Percentiles rank a stretch among this genome's conserved stretches.
Conservation (phyloP, 768 basidiomycete genomes). For the Naganishia randhawae region DNA sequence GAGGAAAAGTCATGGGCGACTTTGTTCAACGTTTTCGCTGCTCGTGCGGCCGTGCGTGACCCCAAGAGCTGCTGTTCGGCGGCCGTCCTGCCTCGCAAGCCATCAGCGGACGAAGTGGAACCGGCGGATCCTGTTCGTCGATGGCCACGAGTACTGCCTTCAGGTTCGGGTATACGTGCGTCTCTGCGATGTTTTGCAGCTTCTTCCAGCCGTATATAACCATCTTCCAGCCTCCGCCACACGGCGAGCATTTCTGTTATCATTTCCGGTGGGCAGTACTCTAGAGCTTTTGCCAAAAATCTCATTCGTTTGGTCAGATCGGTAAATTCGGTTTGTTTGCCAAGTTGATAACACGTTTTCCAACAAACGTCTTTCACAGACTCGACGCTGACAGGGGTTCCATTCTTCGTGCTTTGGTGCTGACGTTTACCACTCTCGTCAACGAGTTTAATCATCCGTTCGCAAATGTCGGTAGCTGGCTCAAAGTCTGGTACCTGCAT, state of each 20-base stretch:
- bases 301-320: constrained; percentile 65
- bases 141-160: constrained; percentile 1
- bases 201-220: constrained; percentile 35
- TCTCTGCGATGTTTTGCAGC: constrained; percentile 54
- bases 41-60: constrained; percentile 42
- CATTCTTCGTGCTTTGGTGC: not conserved
- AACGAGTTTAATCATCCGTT: constrained; percentile 57
- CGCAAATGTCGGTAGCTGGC: constrained; percentile 67
- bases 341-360: constrained; percentile 84
- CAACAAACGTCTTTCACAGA: constrained; percentile 68
- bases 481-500: constrained; percentile 74
- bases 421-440: constrained; percentile 51
- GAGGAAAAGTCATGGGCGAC: constrained; percentile 24
- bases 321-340: constrained; percentile 70
- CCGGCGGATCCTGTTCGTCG: constrained; percentile 5
- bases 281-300: constrained; percentile 74
- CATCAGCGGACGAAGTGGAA: constrained; percentile 10
- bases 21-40: constrained; percentile 38
- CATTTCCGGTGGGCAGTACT: constrained; percentile 77
- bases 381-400: constrained; percentile 49
- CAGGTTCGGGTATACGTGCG: constrained; percentile 31
- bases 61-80: constrained; percentile 38
- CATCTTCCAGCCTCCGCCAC: constrained; percentile 68
- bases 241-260: constrained; percentile 70
- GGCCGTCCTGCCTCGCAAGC: not conserved